A percentile compares a stretch with the other conserved stretches of the same genome.
phyloP scores from a whole-genome alignment of 768 basidiomycete species.

The Lentinula lateritia region DNA sequence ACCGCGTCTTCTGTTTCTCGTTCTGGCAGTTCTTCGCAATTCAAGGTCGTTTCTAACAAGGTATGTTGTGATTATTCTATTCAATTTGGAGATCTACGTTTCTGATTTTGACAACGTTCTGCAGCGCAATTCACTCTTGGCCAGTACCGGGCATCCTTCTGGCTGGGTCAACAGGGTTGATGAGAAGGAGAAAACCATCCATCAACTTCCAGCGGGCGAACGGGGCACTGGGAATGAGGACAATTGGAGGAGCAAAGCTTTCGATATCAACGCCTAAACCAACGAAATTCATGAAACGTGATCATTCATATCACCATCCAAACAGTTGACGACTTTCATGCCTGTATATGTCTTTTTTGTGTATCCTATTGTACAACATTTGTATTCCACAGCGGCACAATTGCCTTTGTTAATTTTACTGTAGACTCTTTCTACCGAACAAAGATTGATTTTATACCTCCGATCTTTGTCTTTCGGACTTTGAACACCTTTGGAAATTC shows the following conservation, averaged over 20 bases:
- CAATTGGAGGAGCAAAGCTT: conserved; percentile 4
- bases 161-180: conserved; percentile 66
- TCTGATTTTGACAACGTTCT: too few relatives aligned
- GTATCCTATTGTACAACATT: neutral
- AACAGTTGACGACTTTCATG: neutral
- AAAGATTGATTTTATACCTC: too few relatives aligned
- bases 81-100: too few relatives aligned
- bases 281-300: neutral
- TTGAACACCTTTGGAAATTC: too few relatives aligned
- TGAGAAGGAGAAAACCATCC: conserved; percentile 31
- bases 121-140: conserved; percentile 57
- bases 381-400: too few relatives aligned
- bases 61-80: neutral
- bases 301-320: too few relatives aligned
- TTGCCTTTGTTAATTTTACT: too few relatives aligned
- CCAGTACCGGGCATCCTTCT: conserved; percentile 55
- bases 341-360: neutral
- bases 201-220: conserved; percentile 3
- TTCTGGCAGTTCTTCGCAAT: conserved; percentile 44
- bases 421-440: too few relatives aligned
- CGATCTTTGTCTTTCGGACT: too few relatives aligned
- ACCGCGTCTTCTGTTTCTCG: conserved; percentile 25
- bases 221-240: conserved; percentile 13
- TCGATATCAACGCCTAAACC: neutral
- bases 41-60: conserved; percentile 75